phyloP scores from a whole-genome alignment of 1,284 basidiomycete species.

The Baeospora myosura region DNA sequence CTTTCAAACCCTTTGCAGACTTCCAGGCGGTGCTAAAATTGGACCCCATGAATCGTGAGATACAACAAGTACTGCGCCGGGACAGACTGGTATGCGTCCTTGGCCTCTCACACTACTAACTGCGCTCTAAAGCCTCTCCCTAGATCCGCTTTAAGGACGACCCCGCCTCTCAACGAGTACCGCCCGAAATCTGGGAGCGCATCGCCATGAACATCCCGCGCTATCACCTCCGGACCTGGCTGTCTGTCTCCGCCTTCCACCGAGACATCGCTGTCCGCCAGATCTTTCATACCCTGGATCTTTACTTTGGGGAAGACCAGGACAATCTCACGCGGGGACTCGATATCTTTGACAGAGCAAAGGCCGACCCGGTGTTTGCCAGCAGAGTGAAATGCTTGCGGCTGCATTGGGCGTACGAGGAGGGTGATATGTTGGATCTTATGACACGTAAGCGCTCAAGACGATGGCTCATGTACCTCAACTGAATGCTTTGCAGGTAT shows the following conservation, averaged over 20 bases:
- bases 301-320: conserved; percentile 36
- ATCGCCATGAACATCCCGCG: conserved; percentile 55
- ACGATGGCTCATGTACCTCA: neutral
- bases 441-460: conserved; percentile 40
- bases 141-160: conserved; percentile 46
- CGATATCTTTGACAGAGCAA: conserved; percentile 38
- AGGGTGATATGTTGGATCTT: conserved; percentile 56
- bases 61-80: conserved; percentile 41
- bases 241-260: conserved; percentile 55
- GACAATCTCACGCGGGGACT: conserved; percentile 31
- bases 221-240: conserved; percentile 58
- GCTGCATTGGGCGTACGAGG: conserved; percentile 60
- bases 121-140: no score
- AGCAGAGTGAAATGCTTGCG: conserved; percentile 47
- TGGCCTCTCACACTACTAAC: no score
- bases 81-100: conserved; percentile 42
- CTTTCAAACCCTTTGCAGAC: conserved; percentile 28
- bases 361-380: conserved; percentile 52
- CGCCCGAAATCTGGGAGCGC: conserved; percentile 59
- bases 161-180: conserved; percentile 51
- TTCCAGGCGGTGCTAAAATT: conserved; percentile 50
- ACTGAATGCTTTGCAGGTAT: conserved; percentile 30
- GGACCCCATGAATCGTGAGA: conserved; percentile 49
- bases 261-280: conserved; percentile 27
- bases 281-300: conserved; percentile 26